phyloP scores from a whole-genome alignment of 2,329 filamentous ascomycete species.

The Dactylonectria macrodidyma region DNA sequence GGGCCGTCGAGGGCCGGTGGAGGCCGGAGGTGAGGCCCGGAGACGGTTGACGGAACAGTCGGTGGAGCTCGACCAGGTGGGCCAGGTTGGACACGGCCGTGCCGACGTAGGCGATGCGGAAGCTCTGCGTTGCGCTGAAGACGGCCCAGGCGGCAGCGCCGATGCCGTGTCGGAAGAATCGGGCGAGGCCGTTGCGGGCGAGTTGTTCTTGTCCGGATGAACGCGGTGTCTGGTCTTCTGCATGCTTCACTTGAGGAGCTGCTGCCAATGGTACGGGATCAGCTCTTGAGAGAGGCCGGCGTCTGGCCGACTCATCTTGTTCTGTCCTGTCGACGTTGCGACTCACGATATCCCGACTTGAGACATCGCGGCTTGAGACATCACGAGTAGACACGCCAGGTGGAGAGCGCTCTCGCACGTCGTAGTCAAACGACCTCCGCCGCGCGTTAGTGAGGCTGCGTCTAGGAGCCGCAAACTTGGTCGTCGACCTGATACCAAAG shows the following conservation, averaged over 20 bases:
- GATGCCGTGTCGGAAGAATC: slow-evolving; percentile 46
- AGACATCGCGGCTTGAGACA: slow-evolving; percentile 2
- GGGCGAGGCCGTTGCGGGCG: slow-evolving; percentile 41
- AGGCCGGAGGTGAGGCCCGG: slow-evolving; percentile 23
- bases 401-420: slow-evolving; percentile 18
- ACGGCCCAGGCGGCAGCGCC: slow-evolving; percentile 45
- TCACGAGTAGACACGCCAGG: slow-evolving; percentile 22
- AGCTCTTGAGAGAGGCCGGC: slow-evolving; percentile 21
- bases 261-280: slow-evolving; percentile 8
- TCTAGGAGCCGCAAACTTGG: slow-evolving; percentile 42
- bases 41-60: slow-evolving; percentile 44
- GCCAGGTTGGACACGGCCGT: slow-evolving; percentile 46
- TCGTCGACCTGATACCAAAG: slow-evolving; percentile 33
- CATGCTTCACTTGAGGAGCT: slow-evolving; percentile 13
- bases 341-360: slow-evolving; percentile 12
- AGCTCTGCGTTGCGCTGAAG: slow-evolving; percentile 43
- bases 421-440: slow-evolving; percentile 17
- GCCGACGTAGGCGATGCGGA: slow-evolving; percentile 47
- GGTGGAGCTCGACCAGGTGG: slow-evolving; percentile 42
- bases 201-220: slow-evolving; percentile 42
- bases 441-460: slow-evolving; percentile 30
- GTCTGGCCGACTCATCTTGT: neutral
- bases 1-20: slow-evolving; percentile 29
- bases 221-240: slow-evolving; percentile 17
- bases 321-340: slow-evolving; percentile 24